phyloP scores from a whole-genome alignment of 1,139 yeast species.

The Oligophagozyma castellii region DNA sequence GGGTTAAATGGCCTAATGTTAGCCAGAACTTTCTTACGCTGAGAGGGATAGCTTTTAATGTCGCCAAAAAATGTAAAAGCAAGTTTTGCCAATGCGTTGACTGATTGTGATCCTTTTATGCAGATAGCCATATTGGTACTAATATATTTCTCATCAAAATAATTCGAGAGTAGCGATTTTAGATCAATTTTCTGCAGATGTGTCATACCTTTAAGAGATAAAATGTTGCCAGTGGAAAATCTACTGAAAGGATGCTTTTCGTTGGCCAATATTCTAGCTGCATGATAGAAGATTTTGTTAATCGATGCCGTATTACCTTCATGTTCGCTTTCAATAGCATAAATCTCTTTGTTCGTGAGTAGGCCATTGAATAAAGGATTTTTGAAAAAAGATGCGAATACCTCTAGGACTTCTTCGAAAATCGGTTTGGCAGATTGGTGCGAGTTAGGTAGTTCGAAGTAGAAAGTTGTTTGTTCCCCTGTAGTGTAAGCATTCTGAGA shows the following conservation, averaged over 20 bases:
- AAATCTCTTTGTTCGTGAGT: constrained; percentile 36
- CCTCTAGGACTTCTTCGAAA: constrained; percentile 33
- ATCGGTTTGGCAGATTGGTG: constrained; percentile 17
- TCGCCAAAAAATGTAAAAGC: constrained; percentile 32
- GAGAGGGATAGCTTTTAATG: constrained; percentile 7
- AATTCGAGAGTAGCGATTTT: constrained; percentile 38
- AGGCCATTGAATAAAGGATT: constrained; percentile 36
- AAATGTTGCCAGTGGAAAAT: constrained; percentile 59
- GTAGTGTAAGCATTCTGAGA: constrained; percentile 51
- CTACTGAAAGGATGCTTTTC: constrained; percentile 46
- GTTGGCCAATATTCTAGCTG: constrained; percentile 37
- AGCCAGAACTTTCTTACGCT: not conserved
- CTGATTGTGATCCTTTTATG: constrained; percentile 48
- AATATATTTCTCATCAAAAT: constrained; percentile 33
- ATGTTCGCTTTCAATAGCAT: constrained; percentile 55
- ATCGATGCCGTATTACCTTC: constrained; percentile 31
- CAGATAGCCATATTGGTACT: constrained; percentile 47
- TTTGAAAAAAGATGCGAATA: constrained; percentile 39
- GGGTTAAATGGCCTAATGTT: not conserved
- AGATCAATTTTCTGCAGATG: constrained; percentile 34
- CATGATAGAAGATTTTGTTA: constrained; percentile 43
- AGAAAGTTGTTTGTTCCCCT: constrained; percentile 48
- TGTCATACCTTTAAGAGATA: constrained; percentile 44
- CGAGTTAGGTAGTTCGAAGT: constrained; percentile 40
- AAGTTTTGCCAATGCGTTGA: constrained; percentile 40